These are phyloP conservation scores for Forsythia viridissima DNA, from an alignment of 257 asterid species.

Conservation along the genomic window DNA sequence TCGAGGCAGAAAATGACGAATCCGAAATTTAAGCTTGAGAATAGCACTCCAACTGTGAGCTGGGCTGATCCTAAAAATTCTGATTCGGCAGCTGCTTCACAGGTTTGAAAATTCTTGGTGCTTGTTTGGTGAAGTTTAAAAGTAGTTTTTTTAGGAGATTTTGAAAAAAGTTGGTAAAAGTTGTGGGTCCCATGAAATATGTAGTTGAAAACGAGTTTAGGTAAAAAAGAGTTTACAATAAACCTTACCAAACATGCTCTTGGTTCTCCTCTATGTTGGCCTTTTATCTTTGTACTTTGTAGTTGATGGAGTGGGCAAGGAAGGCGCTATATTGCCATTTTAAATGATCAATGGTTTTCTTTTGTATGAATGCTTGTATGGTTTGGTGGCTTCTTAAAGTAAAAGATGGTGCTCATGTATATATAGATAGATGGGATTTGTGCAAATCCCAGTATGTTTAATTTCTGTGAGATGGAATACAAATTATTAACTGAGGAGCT, in stretches of 20 bases:
- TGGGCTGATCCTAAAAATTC: constrained; percentile 96
- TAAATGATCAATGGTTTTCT: background rate
- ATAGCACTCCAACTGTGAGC: constrained; percentile 93
- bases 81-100: constrained; percentile 75
- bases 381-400: background rate
- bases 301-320: background rate
- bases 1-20: constrained; percentile 83
- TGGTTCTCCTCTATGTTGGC: background rate
- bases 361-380: background rate
- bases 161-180: no score
- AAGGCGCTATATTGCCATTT: background rate
- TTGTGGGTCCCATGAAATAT: no score
- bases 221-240: no score
- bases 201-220: no score
- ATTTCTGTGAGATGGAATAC: background rate
- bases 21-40: constrained; percentile 82
- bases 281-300: background rate
- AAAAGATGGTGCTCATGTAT: background rate
- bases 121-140: no score
- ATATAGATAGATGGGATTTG: background rate
- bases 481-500: background rate
- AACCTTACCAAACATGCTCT: no score
- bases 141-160: no score
- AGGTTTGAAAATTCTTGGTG: constrained; percentile 41
- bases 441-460: background rate